A percentile compares a stretch with the other conserved stretches of the same genome.
phyloP scores from a whole-genome alignment of 192 early-diverging fungal genomes.

The Coemansia sp. region DNA sequence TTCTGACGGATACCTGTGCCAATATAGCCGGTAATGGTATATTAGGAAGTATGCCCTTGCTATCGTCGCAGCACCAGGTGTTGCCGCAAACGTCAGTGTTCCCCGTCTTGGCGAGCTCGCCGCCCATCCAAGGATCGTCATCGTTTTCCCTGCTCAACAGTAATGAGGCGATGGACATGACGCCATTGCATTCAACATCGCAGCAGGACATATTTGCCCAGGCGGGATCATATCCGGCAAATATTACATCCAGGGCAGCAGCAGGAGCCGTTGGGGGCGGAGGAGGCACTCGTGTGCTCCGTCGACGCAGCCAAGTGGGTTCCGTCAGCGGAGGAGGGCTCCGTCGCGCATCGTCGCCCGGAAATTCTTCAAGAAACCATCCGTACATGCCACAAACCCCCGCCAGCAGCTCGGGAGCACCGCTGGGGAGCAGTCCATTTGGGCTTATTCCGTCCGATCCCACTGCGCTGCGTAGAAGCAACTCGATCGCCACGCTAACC shows the following conservation, averaged over 20 bases:
- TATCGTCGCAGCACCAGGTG: background rate
- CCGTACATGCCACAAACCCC: slow-evolving; percentile 22
- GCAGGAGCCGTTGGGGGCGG: no score
- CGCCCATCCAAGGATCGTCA: background rate
- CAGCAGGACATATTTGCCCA: background rate
- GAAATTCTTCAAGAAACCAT: slow-evolving; percentile 11
- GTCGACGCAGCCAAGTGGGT: slow-evolving; percentile 11
- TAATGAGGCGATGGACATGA: background rate
- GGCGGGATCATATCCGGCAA: background rate
- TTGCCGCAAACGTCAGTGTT: background rate
- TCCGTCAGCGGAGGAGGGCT: background rate
- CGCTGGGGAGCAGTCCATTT: background rate
- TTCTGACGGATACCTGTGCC: background rate
- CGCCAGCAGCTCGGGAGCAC: background rate
- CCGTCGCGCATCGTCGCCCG: slow-evolving; percentile 13
- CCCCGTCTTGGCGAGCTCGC: background rate
- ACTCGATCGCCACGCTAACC: background rate
- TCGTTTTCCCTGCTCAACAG: background rate
- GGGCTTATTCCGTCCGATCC: background rate
- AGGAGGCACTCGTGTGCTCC: slow-evolving; percentile 13
- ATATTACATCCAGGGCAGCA: background rate
- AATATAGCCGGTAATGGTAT: background rate
- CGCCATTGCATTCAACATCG: background rate
- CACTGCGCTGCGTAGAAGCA: slow-evolving; percentile 8
- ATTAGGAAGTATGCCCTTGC: background rate